Evolutionary conservation across 805 yeast species (phyloP).

Genomic region (Kockiozyma suomiensis): DNA sequence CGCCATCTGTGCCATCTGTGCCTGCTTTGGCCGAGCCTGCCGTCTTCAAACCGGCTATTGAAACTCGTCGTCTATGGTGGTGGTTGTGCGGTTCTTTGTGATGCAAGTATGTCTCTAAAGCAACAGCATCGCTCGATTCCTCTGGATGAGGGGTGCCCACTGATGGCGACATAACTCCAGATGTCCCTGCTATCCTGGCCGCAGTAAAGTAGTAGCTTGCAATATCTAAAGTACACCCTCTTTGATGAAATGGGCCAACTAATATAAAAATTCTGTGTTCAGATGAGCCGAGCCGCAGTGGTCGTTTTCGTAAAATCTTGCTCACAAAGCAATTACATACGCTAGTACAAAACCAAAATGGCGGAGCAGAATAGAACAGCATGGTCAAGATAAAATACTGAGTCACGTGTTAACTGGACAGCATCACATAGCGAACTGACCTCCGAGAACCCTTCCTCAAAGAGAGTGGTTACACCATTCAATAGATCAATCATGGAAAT

Average conservation of each 20-base stretch:
- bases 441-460: not conserved
- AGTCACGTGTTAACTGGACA: not conserved
- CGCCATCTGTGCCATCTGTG: not conserved
- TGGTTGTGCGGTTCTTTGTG: conserved; percentile 28
- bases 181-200: not conserved
- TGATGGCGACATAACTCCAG: conserved; percentile 16
- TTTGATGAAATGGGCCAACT: too few relatives aligned
- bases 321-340: too few relatives aligned
- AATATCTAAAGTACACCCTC: too few relatives aligned
- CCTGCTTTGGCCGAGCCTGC: not conserved
- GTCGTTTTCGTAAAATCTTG: too few relatives aligned
- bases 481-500: conserved; percentile 64
- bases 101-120: conserved; percentile 10
- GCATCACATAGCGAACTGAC: not conserved
- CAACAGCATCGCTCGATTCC: not conserved
- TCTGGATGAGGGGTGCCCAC: conserved; percentile 8
- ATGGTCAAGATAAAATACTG: not conserved
- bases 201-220: too few relatives aligned
- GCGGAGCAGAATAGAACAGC: too few relatives aligned
- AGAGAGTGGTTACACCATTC: not conserved
- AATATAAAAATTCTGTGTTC: not conserved
- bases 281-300: not conserved
- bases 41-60: not conserved
- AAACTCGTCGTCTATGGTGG: conserved; percentile 17
- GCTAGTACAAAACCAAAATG: too few relatives aligned